Conservation (phyloP, 352 stramenopile species). For the Aphanomyces cochlioides region DNA sequence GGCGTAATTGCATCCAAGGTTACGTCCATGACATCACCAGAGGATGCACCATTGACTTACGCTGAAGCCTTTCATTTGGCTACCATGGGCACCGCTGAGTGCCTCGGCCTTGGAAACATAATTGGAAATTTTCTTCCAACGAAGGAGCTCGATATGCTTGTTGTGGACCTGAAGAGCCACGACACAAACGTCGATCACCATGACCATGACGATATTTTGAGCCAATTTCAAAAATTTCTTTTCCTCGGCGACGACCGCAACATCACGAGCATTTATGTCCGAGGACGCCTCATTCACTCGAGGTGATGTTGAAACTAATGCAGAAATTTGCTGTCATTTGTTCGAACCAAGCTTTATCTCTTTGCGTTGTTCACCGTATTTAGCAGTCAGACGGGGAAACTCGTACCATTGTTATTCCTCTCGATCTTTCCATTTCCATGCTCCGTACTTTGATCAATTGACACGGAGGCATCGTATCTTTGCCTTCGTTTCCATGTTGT, state of each 20-base stretch:
- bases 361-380: too few species aligned
- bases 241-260: slow-evolving; percentile 90
- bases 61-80: slow-evolving; percentile 89
- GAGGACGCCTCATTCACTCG: slow-evolving; percentile 41
- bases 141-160: slow-evolving; percentile 90
- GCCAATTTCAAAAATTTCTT: slow-evolving; percentile 89
- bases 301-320: too few species aligned
- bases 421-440: too few species aligned
- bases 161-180: slow-evolving; percentile 60
- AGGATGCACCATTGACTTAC: slow-evolving; percentile 47
- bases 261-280: slow-evolving; percentile 83
- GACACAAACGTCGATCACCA: slow-evolving; percentile 67
- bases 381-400: too few species aligned
- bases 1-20: slow-evolving; percentile 88
- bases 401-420: too few species aligned
- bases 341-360: too few species aligned
- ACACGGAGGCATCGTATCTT: too few species aligned
- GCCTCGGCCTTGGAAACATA: slow-evolving; percentile 65
- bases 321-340: too few species aligned
- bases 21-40: slow-evolving; percentile 48
- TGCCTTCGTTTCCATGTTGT: too few species aligned
- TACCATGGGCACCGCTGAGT: slow-evolving; percentile 81
- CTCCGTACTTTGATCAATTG: too few species aligned
- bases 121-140: slow-evolving; percentile 87
- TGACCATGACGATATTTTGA: slow-evolving; percentile 48